Evolutionary conservation across 2,329 filamentous ascomycete genomes (phyloP), one percentile per base, ranked within the genome.

Genomic region (Podosphaera fusca): DNA sequence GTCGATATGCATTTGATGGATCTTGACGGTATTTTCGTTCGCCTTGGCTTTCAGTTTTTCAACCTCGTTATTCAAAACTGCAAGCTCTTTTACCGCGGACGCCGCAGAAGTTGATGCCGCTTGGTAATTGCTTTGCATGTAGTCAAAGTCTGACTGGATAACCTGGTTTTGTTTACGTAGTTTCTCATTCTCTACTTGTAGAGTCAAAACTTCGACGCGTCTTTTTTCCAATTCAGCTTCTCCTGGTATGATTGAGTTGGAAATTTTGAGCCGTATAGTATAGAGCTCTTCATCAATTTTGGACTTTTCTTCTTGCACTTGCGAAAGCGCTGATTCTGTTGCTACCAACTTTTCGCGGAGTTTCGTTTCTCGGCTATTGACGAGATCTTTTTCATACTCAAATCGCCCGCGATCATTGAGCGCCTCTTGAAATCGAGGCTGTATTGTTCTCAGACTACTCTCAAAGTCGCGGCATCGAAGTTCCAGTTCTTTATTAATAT

Each of bases 401-500:
- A 66, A 69, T 61, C 79, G 72, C 46, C 74, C 70, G 38, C 76
- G 74, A 30, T 81, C 77, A 58, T 73, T 67, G 4, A 79, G 65
- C 2, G 78, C 75, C 12, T 69, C 69, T 60, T 75, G 72, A 58
- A 73, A 74, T 49, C 70, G 71, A 6, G 68, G 65, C 55, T 78
- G 73, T 3, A 78, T 71, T 4, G 67, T 66, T 30, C 68, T 67
- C 2, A 74, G 64, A 1, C 74, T 74, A 30, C 67, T 68, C 54
- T 72, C 67, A 56, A 74, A 70, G 21, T 73, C 73, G 35, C 73
- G 70, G 14, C 75, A 64, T 54, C 75, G 72, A 29, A 63, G 64
- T 57, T 77, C 72, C 0, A 77, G 69, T 1, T 65, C 67, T 38
- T 70, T 63, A 36, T 76, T 72, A 1, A 73, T 66, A 14, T 69